These are phyloP conservation scores for Pichia sp. DNA, from an alignment of 1,139 yeast genomes.

Conservation along the genomic window DNA sequence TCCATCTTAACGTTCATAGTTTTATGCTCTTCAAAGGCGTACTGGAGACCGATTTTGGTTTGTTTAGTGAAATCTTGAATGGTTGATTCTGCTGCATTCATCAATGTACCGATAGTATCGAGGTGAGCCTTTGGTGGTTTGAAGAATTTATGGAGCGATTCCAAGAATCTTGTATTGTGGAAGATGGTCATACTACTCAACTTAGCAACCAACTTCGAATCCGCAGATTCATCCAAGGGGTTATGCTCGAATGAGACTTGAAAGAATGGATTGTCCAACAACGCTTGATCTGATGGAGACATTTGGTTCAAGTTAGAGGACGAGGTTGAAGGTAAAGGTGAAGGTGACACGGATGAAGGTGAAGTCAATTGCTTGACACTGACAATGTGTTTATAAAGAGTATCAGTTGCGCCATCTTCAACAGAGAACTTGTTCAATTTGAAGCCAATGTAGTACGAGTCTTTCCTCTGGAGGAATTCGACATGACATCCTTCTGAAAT, in stretches of 20 bases:
- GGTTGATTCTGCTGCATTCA: slow-evolving; percentile 94
- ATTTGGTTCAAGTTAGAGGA: background rate
- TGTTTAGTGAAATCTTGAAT: slow-evolving; percentile 87
- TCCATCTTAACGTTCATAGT: slow-evolving; percentile 82
- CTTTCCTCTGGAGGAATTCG: slow-evolving; percentile 71
- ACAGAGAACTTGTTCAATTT: slow-evolving; percentile 77
- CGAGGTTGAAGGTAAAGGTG: slow-evolving; percentile 21
- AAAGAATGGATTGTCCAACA: slow-evolving; percentile 56
- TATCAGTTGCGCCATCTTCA: slow-evolving; percentile 75
- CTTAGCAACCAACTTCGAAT: slow-evolving; percentile 67
- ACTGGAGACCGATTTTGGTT: slow-evolving; percentile 88
- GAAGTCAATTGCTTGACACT: slow-evolving; percentile 65
- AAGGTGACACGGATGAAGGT: slow-evolving; percentile 3
- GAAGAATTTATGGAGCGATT: slow-evolving; percentile 70
- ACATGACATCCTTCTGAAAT: slow-evolving; percentile 80
- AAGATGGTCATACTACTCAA: slow-evolving; percentile 85
- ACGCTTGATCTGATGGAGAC: background rate
- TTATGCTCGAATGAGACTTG: slow-evolving; percentile 78
- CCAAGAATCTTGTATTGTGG: slow-evolving; percentile 78
- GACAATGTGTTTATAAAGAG: slow-evolving; percentile 81
- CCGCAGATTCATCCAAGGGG: slow-evolving; percentile 81
- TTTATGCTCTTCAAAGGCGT: slow-evolving; percentile 90
- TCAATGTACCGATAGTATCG: slow-evolving; percentile 85
- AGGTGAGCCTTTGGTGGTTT: slow-evolving; percentile 81
- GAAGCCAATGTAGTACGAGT: slow-evolving; percentile 67